Percentiles rank a stretch among this genome's conserved stretches.
Conservation (phyloP, 495 filamentous ascomycete genomes). For the Aspergillus baeticus region DNA sequence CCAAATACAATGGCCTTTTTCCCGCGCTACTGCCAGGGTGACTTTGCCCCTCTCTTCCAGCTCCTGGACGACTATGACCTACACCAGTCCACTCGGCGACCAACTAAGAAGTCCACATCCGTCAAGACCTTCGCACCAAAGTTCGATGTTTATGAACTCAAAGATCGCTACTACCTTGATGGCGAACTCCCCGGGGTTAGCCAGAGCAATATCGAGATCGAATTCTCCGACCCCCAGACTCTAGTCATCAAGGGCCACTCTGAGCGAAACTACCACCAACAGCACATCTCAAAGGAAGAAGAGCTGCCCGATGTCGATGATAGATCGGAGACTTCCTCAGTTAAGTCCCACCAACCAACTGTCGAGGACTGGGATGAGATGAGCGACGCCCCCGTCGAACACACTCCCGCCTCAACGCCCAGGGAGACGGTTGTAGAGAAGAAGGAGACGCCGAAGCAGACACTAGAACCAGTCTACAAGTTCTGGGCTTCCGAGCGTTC, state of each 20-base stretch:
- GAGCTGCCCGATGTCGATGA: slow-evolving; percentile 11
- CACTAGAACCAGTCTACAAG: slow-evolving; percentile 45
- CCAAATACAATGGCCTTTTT: slow-evolving; percentile 64
- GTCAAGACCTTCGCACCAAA: slow-evolving; percentile 59
- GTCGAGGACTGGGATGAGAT: slow-evolving; percentile 62
- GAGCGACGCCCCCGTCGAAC: slow-evolving; percentile 6
- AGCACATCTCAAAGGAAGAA: background rate
- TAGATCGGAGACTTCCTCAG: slow-evolving; percentile 20
- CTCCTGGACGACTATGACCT: slow-evolving; percentile 74
- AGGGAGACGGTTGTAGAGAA: slow-evolving; percentile 18
- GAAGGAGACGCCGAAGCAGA: slow-evolving; percentile 8
- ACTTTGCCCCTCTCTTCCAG: slow-evolving; percentile 69
- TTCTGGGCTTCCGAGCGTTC: slow-evolving; percentile 83
- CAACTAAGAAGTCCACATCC: slow-evolving; percentile 22
- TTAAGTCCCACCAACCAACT: slow-evolving; percentile 54
- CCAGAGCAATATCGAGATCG: slow-evolving; percentile 74
- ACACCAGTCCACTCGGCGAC: slow-evolving; percentile 35
- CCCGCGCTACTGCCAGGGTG: slow-evolving; percentile 44
- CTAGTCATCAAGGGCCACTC: slow-evolving; percentile 69
- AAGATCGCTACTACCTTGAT: slow-evolving; percentile 71
- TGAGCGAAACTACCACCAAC: slow-evolving; percentile 51
- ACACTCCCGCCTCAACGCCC: slow-evolving; percentile 8
- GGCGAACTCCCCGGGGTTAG: slow-evolving; percentile 86
- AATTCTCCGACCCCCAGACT: slow-evolving; percentile 79
- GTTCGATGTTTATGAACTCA: slow-evolving; percentile 78